phyloP scores from a whole-genome alignment of 2,329 filamentous ascomycete species.

The Colletotrichum sp. region DNA sequence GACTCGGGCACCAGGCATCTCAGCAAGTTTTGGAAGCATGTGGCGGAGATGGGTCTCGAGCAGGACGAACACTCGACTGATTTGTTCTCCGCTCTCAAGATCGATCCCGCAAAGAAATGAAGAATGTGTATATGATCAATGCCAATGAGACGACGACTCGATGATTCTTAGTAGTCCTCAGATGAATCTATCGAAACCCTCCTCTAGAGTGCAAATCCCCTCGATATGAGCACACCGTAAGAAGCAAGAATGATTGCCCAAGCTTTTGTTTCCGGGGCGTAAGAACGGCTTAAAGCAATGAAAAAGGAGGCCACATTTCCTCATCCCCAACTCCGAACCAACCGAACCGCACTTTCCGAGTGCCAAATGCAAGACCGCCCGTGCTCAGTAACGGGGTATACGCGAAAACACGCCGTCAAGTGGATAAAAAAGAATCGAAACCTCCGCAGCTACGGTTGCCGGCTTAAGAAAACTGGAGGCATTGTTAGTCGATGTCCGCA shows the following conservation, averaged over 20 bases:
- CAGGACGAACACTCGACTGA: slow-evolving; percentile 56
- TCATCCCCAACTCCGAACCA: slow-evolving; percentile 23
- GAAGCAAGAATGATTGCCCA: slow-evolving; percentile 2
- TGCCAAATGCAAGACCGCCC: slow-evolving; percentile 22
- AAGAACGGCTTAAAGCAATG: slow-evolving; percentile 15
- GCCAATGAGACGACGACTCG: not conserved
- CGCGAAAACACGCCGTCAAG: slow-evolving; percentile 16
- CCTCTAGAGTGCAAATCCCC: not conserved
- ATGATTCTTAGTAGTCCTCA: not conserved
- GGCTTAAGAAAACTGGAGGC: slow-evolving; percentile 23
- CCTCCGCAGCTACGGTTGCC: not conserved
- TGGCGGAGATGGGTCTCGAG: slow-evolving; percentile 72
- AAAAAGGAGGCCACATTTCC: slow-evolving; percentile 7
- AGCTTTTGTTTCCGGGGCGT: not conserved
- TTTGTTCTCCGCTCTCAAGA: slow-evolving; percentile 55
- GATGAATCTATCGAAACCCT: slow-evolving; percentile 17
- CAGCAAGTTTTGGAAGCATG: slow-evolving; percentile 83
- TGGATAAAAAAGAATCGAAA: not conserved
- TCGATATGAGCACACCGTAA: not conserved
- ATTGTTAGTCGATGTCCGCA: slow-evolving; percentile 5
- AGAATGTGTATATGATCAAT: not conserved
- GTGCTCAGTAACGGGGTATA: slow-evolving; percentile 20
- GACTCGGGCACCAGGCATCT: slow-evolving; percentile 84
- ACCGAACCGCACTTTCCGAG: slow-evolving; percentile 15
- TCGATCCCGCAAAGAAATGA: slow-evolving; percentile 31